Conservation (phyloP, 2,329 filamentous ascomycete species). For the Phyllosticta citrichinensis region DNA sequence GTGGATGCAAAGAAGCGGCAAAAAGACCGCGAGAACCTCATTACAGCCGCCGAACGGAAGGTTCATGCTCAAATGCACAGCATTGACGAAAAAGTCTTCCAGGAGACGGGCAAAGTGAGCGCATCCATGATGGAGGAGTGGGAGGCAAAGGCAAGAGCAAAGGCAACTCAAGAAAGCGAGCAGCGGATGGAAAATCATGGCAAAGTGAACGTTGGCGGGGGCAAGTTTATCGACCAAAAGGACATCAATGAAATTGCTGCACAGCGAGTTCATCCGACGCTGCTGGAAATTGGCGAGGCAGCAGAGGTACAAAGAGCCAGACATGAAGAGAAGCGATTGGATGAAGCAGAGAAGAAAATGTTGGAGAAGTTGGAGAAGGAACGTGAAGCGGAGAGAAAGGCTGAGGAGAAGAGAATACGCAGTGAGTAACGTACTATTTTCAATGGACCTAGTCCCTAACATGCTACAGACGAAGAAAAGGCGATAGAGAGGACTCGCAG, state of each 20-base stretch:
- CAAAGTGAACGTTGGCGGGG: slow-evolving; percentile 63
- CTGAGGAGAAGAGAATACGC: slow-evolving; percentile 40
- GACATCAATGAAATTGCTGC: slow-evolving; percentile 74
- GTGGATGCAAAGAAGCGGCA: slow-evolving; percentile 66
- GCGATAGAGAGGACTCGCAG: slow-evolving; percentile 36
- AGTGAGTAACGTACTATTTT: slow-evolving; percentile 38
- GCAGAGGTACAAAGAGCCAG: slow-evolving; percentile 62
- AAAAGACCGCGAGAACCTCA: slow-evolving; percentile 62
- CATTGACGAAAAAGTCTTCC: slow-evolving; percentile 73
- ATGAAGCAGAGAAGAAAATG: slow-evolving; percentile 55
- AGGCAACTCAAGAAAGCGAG: slow-evolving; percentile 57
- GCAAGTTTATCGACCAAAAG: slow-evolving; percentile 66
- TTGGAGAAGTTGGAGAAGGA: slow-evolving; percentile 48
- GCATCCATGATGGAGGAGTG: slow-evolving; percentile 62
- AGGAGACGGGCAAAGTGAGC: slow-evolving; percentile 63
- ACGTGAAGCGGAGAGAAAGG: slow-evolving; percentile 34
- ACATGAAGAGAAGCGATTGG: slow-evolving; percentile 51
- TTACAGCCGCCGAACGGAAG: slow-evolving; percentile 74
- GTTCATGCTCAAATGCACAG: slow-evolving; percentile 68
- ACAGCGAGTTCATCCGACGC: slow-evolving; percentile 65
- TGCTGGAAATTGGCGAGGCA: slow-evolving; percentile 75
- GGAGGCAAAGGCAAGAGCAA: slow-evolving; percentile 65
- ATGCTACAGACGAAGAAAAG: slow-evolving; percentile 44
- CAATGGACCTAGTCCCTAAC: slow-evolving; percentile 12
- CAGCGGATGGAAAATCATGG: slow-evolving; percentile 47